A percentile compares a stretch with the other conserved stretches of the same genome.
These are phyloP conservation scores for Silene conica DNA, from an alignment of 148 eudicot species.

Conservation along the genomic window DNA sequence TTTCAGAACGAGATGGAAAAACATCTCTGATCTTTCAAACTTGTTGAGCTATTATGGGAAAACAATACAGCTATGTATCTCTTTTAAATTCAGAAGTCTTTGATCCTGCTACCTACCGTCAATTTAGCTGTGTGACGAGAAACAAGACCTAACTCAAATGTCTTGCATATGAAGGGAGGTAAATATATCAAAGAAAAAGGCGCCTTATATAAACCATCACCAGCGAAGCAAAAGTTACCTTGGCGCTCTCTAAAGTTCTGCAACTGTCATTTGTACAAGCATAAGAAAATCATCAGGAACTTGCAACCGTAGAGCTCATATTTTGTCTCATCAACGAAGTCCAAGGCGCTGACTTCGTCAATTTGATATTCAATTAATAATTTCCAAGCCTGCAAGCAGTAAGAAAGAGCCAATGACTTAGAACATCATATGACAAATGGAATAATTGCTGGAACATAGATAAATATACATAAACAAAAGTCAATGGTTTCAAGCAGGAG, in stretches of 20 bases:
- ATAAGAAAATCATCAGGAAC: not conserved
- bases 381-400: conserved; percentile 67
- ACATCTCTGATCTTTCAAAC: no score
- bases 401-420: conserved; percentile 10
- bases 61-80: no score
- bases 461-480: not conserved
- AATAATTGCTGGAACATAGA: no score
- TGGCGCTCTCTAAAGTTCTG: not conserved
- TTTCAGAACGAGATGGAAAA: no score
- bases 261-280: not conserved
- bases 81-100: no score
- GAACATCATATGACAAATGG: not conserved
- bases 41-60: no score
- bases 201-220: not conserved
- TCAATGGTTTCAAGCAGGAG: conserved; percentile 5
- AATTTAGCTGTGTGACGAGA: no score
- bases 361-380: conserved; percentile 64
- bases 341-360: conserved; percentile 35
- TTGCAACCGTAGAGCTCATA: conserved; percentile 23
- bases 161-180: no score
- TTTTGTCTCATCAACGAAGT: conserved; percentile 19
- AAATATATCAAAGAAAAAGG: no score
- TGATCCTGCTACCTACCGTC: no score
- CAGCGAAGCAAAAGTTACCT: conserved; percentile 13
- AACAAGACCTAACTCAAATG: no score